Conservation (phyloP, 305 asterid genomes). For the Fraxinus dipetala region DNA sequence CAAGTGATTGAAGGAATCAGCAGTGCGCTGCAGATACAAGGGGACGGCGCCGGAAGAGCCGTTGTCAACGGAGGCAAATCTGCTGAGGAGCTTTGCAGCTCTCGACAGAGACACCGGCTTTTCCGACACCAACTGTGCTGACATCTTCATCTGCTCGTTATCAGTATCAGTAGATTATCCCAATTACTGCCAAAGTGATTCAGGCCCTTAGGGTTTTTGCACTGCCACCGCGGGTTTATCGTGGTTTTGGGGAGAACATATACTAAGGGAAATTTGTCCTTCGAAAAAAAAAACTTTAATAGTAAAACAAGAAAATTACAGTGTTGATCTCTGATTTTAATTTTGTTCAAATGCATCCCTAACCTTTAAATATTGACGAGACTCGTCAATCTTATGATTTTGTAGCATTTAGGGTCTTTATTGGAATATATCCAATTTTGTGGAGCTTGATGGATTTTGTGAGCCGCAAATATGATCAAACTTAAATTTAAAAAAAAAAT, state of each 20-base stretch:
- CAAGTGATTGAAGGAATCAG: slow-evolving; percentile 46
- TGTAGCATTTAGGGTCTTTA: neutral
- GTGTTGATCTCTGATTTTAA: neutral
- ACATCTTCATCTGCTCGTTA: slow-evolving; percentile 35
- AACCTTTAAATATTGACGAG: neutral
- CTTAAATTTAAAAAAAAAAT: too few species aligned
- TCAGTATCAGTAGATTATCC: neutral
- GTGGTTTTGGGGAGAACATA: neutral
- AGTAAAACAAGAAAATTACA: neutral
- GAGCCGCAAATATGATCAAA: neutral
- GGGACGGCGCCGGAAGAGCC: slow-evolving; percentile 52
- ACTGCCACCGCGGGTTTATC: neutral
- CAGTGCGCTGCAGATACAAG: slow-evolving; percentile 43
- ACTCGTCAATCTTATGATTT: neutral
- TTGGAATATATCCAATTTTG: neutral
- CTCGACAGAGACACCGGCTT: slow-evolving; percentile 41
- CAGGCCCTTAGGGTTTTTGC: neutral
- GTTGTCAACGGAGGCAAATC: slow-evolving; percentile 44
- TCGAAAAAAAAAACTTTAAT: too few species aligned
- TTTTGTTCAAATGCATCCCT: neutral
- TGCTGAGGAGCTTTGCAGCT: slow-evolving; percentile 46
- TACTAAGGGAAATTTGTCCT: neutral
- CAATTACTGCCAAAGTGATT: neutral
- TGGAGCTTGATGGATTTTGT: neutral
- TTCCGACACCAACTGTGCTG: slow-evolving; percentile 36